Conservation (phyloP, 2,329 filamentous ascomycete species). For the Corynespora cassiicola region DNA sequence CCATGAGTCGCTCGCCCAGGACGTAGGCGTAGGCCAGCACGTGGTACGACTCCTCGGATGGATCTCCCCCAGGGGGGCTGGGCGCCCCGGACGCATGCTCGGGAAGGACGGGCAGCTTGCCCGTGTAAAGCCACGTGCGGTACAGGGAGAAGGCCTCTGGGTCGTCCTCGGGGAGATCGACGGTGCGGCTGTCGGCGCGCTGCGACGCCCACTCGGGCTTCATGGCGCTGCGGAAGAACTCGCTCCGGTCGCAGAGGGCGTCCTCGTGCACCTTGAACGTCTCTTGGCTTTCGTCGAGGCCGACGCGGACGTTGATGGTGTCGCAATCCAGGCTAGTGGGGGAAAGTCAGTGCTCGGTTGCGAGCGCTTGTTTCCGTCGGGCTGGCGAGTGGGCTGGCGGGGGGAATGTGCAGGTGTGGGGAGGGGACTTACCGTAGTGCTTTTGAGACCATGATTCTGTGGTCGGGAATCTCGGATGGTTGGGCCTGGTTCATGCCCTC, state of each 20-base stretch:
- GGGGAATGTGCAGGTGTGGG: too few species aligned
- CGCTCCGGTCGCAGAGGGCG: constrained; percentile 20
- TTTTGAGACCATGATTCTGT: too few species aligned
- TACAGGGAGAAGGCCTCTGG: constrained; percentile 15
- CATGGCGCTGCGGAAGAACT: constrained; percentile 23
- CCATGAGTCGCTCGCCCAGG: constrained; percentile 21
- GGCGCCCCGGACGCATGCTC: neutral
- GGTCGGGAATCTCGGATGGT: too few species aligned
- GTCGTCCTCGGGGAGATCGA: constrained; percentile 15
- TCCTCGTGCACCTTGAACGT: constrained; percentile 24
- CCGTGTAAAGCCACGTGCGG: constrained; percentile 15
- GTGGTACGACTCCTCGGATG: constrained; percentile 9
- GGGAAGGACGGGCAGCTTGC: constrained; percentile 8
- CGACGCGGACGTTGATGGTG: constrained; percentile 13
- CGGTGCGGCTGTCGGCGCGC: constrained; percentile 12
- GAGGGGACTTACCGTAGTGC: too few species aligned
- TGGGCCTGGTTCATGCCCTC: too few species aligned
- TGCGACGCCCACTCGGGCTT: constrained; percentile 20
- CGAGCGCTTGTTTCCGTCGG: too few species aligned
- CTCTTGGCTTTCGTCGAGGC: constrained; percentile 8
- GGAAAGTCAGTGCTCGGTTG: too few species aligned
- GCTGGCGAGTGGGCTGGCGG: too few species aligned
- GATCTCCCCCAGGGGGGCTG: too few species aligned
- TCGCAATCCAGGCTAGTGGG: constrained; percentile 21
- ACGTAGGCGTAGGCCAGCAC: constrained; percentile 23